Evolutionary conservation across 2,329 filamentous ascomycete genomes (phyloP).

Genomic region (Blastomyces gilchristii): DNA sequence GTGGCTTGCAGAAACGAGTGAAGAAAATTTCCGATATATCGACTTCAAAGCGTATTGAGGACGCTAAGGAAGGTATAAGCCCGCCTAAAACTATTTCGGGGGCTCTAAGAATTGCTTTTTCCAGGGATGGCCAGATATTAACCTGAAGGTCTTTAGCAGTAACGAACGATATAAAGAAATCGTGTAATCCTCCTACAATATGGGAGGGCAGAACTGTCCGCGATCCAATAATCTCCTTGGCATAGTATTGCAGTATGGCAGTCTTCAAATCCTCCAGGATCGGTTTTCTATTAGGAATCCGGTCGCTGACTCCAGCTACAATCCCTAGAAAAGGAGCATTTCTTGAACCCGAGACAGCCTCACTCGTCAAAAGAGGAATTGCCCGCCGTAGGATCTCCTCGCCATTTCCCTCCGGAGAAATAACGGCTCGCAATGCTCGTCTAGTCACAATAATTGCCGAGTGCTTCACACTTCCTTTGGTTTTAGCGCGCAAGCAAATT

Average conservation of each 20-base stretch:
- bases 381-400: conserved; percentile 53
- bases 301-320: conserved; percentile 74
- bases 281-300: conserved; percentile 53
- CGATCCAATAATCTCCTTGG: conserved; percentile 74
- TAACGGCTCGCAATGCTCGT: conserved; percentile 65
- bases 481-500: conserved; percentile 57
- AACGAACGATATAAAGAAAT: conserved; percentile 73
- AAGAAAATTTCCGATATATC: conserved; percentile 69
- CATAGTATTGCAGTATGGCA: conserved; percentile 71
- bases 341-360: conserved; percentile 53
- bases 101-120: conserved; percentile 78
- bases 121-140: conserved; percentile 67
- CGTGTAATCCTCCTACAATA: conserved; percentile 59
- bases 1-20: conserved; percentile 66
- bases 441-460: conserved; percentile 70
- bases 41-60: conserved; percentile 56
- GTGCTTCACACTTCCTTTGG: conserved; percentile 55
- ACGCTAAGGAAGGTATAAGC: conserved; percentile 62
- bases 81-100: conserved; percentile 82
- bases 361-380: conserved; percentile 58
- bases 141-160: conserved; percentile 63
- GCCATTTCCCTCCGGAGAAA: conserved; percentile 49
- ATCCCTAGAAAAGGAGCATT: conserved; percentile 74
- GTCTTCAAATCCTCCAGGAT: conserved; percentile 57
- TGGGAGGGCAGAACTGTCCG: conserved; percentile 60